Percentiles rank a stretch among this genome's conserved stretches.
Evolutionary conservation across 2,329 filamentous ascomycete genomes (phyloP).

Genomic region (Aciculosporium take): DNA sequence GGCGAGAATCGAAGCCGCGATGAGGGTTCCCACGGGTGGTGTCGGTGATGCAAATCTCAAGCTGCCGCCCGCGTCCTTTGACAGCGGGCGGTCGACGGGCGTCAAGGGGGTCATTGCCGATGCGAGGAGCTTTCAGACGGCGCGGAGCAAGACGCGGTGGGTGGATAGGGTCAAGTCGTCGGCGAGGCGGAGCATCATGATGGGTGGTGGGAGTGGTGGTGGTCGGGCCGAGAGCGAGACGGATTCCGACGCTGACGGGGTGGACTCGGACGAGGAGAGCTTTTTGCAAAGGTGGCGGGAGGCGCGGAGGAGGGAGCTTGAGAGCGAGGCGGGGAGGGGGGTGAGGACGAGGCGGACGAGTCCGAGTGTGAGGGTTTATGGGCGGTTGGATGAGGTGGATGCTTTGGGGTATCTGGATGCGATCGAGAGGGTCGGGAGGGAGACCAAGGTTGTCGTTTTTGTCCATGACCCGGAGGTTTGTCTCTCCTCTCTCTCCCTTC

Average conservation of each 20-base stretch:
- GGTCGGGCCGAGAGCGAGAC: slow-evolving; percentile 30
- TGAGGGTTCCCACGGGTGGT: slow-evolving; percentile 46
- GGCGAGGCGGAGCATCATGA: slow-evolving; percentile 38
- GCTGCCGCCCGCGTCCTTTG: slow-evolving; percentile 48
- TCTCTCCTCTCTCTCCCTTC: slow-evolving; percentile 7
- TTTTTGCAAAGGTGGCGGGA: slow-evolving; percentile 82
- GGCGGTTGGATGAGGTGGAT: slow-evolving; percentile 70
- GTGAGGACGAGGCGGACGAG: slow-evolving; percentile 55
- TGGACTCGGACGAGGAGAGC: slow-evolving; percentile 55
- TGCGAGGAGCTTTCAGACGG: slow-evolving; percentile 61
- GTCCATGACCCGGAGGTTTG: slow-evolving; percentile 79
- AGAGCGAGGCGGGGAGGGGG: slow-evolving; percentile 40
- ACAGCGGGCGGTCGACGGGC: slow-evolving; percentile 58
- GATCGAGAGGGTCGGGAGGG: slow-evolving; percentile 72
- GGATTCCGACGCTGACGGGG: slow-evolving; percentile 27
- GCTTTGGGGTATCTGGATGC: slow-evolving; percentile 89
- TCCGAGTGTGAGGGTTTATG: slow-evolving; percentile 65
- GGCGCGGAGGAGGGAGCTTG: slow-evolving; percentile 62
- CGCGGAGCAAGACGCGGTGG: slow-evolving; percentile 43
- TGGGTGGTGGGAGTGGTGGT: slow-evolving; percentile 13
- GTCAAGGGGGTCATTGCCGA: slow-evolving; percentile 83
- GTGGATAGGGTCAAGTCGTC: slow-evolving; percentile 35
- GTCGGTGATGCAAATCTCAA: slow-evolving; percentile 35
- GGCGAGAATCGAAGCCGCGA: slow-evolving; percentile 45
- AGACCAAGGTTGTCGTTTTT: slow-evolving; percentile 81